Conservation (phyloP, 2,329 filamentous ascomycete species). For the Talaromyces sp. region DNA sequence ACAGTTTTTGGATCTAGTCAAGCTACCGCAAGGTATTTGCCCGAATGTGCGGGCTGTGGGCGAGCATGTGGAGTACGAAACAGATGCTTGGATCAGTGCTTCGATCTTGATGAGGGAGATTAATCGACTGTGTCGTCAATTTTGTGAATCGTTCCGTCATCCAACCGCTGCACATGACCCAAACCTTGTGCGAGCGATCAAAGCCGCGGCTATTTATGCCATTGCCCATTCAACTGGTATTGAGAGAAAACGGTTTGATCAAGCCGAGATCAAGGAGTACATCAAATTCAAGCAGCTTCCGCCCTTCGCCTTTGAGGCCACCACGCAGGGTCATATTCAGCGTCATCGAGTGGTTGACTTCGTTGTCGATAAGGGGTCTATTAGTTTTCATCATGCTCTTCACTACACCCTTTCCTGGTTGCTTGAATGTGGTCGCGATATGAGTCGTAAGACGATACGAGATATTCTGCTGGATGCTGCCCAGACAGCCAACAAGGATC, state of each 20-base stretch:
- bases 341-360: conserved; percentile 76
- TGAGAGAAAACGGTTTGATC: conserved; percentile 80
- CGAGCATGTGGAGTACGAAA: conserved; percentile 97
- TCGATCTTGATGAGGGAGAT: conserved; percentile 93
- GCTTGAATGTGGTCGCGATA: conserved; percentile 78
- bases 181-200: conserved; percentile 67
- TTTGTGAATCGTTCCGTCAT: conserved; percentile 80
- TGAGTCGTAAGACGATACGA: conserved; percentile 65
- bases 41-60: conserved; percentile 88
- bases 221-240: conserved; percentile 84
- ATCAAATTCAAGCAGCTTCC: conserved; percentile 74
- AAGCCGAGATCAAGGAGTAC: conserved; percentile 83
- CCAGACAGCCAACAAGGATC: conserved; percentile 44
- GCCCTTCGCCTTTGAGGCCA: conserved; percentile 74
- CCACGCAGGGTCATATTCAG: conserved; percentile 41
- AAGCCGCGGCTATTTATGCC: conserved; percentile 70
- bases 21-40: conserved; percentile 94
- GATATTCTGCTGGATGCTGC: conserved; percentile 69
- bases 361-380: conserved; percentile 79
- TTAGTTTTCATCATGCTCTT: conserved; percentile 95
- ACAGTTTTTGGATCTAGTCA: conserved; percentile 93
- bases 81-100: conserved; percentile 95
- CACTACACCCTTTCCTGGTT: conserved; percentile 97
- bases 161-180: conserved; percentile 61
- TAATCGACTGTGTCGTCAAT: conserved; percentile 83